phyloP scores from a whole-genome alignment of 306 rosid species.

The Lathyrus tuberosus region DNA sequence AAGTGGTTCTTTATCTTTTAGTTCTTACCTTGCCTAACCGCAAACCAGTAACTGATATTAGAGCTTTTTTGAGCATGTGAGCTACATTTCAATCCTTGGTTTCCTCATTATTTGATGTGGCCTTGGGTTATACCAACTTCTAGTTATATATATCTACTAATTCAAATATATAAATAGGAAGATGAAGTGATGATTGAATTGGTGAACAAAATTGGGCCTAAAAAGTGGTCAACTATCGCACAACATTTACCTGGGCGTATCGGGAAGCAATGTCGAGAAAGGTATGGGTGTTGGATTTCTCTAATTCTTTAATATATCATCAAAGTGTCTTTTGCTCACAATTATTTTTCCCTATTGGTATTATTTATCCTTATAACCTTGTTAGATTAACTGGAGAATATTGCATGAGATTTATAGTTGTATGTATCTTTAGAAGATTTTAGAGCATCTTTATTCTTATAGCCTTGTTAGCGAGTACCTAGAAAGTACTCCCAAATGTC shows the following conservation, averaged over 20 bases:
- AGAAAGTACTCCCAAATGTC: neutral
- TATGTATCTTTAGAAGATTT: neutral
- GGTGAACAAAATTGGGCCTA: constrained; percentile 84
- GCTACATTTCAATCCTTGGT: constrained; percentile 10
- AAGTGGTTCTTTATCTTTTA: constrained; percentile 14
- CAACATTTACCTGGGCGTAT: constrained; percentile 95
- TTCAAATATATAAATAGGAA: constrained; percentile 62
- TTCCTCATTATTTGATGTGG: neutral
- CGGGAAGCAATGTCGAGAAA: constrained; percentile 99
- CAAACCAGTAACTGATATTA: neutral
- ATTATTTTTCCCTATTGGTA: neutral
- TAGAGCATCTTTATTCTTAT: constrained; percentile 11
- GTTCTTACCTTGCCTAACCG: neutral
- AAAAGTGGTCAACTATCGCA: constrained; percentile 96
- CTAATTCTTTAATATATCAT: constrained; percentile 25
- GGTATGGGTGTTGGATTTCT: constrained; percentile 55
- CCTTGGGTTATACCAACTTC: constrained; percentile 3
- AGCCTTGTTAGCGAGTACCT: neutral
- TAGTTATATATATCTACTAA: constrained; percentile 23
- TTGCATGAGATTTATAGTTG: neutral
- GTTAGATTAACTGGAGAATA: constrained; percentile 6
- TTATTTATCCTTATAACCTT: neutral
- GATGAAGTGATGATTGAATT: constrained; percentile 79
- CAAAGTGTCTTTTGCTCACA: neutral
- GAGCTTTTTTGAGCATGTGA: neutral